Conservation (phyloP, 1,139 yeast genomes). For the Diutina rugosa region DNA sequence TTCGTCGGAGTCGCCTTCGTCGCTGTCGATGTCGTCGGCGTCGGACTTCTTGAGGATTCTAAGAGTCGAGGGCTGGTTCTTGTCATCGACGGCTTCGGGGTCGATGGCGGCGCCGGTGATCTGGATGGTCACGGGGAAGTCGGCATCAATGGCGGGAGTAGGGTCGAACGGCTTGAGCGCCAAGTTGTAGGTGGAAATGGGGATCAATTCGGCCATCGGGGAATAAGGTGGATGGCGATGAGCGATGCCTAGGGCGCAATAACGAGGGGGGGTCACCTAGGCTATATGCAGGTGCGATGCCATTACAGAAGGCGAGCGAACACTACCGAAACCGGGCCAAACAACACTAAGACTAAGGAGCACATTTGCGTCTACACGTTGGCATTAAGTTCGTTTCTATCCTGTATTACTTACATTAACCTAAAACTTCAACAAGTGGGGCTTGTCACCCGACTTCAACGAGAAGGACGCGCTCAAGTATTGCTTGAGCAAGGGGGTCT, state of each 20-base stretch:
- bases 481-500: conserved; percentile 96
- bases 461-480: conserved; percentile 96
- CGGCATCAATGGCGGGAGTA: conserved; percentile 74
- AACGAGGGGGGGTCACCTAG: conserved; percentile 6
- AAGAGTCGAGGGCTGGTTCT: conserved; percentile 75
- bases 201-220: conserved; percentile 55
- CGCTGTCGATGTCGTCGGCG: conserved; percentile 36
- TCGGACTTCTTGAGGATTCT: conserved; percentile 68
- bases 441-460: conserved; percentile 97
- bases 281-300: background rate
- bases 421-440: conserved; percentile 97
- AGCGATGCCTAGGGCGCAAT: conserved; percentile 1
- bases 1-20: conserved; percentile 39
- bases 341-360: background rate
- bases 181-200: conserved; percentile 76
- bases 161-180: conserved; percentile 80
- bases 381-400: background rate
- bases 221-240: background rate
- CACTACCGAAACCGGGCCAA: background rate
- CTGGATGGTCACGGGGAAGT: conserved; percentile 80
- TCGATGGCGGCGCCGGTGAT: conserved; percentile 93
- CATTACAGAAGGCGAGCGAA: background rate
- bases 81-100: conserved; percentile 72
- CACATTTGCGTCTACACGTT: no score
- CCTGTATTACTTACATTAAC: conserved; percentile 7